Conservation (phyloP, 140 eudicot genomes). For the Ambrosia hybrid region DNA sequence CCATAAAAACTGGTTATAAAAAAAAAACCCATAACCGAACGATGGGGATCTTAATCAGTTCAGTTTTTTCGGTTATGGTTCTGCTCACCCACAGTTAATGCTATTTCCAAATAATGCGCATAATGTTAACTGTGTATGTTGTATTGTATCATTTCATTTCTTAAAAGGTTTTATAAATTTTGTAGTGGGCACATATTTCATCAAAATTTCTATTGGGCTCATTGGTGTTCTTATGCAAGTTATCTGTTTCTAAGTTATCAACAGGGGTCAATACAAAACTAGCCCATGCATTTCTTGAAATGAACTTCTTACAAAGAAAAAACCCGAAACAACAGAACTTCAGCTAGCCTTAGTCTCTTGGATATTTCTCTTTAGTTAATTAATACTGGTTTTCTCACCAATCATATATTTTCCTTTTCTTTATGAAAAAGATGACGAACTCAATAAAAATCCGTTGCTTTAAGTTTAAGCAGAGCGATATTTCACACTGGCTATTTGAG, state of each 20-base stretch:
- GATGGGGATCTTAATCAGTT: neutral
- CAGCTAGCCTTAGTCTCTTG: neutral
- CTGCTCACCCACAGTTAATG: neutral
- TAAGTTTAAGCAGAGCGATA: slow-evolving; percentile 11
- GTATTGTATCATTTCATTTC: neutral
- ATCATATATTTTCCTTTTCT: too few species aligned
- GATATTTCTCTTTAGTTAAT: neutral
- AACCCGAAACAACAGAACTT: neutral
- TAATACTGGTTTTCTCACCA: neutral
- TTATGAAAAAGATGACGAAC: too few species aligned
- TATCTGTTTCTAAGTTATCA: slow-evolving; percentile 1
- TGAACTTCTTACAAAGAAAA: slow-evolving; percentile 9
- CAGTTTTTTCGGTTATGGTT: neutral
- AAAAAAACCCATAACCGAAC: neutral
- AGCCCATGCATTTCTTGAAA: neutral
- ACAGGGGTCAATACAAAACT: neutral
- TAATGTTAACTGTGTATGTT: slow-evolving; percentile 1
- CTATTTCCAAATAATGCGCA: neutral
- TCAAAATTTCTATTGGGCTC: slow-evolving; percentile 5
- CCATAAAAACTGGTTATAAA: neutral
- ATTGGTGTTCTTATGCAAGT: neutral
- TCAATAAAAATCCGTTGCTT: neutral
- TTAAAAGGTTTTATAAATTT: too few species aligned
- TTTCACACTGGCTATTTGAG: slow-evolving; percentile 10
- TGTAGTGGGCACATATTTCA: too few species aligned